phyloP scores from a whole-genome alignment of 257 asterid species.

The Solanum pennellii region DNA sequence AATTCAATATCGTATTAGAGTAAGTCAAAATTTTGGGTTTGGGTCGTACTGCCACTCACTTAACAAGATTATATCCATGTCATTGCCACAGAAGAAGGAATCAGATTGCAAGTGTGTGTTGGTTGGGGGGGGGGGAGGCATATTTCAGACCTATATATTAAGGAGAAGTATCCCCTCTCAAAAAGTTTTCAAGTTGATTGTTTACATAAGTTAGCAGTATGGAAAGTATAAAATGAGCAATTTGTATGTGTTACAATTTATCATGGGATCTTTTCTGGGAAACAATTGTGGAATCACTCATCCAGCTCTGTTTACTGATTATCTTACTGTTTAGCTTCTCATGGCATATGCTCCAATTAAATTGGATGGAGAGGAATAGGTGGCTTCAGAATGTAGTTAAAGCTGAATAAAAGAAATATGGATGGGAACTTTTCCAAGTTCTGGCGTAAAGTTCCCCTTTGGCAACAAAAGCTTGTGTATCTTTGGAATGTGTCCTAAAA shows the following conservation, averaged over 20 bases:
- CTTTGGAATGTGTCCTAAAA: background rate
- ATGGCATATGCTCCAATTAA: background rate
- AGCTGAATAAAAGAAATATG: background rate
- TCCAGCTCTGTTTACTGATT: background rate
- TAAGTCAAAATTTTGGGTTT: too few relatives aligned
- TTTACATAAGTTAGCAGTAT: background rate
- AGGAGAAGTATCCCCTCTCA: background rate
- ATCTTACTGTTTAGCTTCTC: background rate
- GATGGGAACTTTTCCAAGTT: background rate
- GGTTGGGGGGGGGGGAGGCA: background rate
- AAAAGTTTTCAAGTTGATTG: background rate
- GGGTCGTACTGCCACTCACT: too few relatives aligned
- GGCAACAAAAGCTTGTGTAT: too few relatives aligned
- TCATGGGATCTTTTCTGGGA: background rate
- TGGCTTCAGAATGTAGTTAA: background rate
- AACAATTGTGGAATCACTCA: background rate
- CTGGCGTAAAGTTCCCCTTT: too few relatives aligned
- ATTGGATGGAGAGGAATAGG: background rate
- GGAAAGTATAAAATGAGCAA: background rate
- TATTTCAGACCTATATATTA: background rate
- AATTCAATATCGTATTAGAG: too few relatives aligned
- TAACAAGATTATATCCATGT: background rate
- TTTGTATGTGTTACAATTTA: background rate
- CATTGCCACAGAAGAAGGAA: background rate
- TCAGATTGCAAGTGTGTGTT: background rate